These are phyloP conservation scores for Claviceps pazoutovae DNA, from an alignment of 2,329 filamentous ascomycete species.

Conservation along the genomic window DNA sequence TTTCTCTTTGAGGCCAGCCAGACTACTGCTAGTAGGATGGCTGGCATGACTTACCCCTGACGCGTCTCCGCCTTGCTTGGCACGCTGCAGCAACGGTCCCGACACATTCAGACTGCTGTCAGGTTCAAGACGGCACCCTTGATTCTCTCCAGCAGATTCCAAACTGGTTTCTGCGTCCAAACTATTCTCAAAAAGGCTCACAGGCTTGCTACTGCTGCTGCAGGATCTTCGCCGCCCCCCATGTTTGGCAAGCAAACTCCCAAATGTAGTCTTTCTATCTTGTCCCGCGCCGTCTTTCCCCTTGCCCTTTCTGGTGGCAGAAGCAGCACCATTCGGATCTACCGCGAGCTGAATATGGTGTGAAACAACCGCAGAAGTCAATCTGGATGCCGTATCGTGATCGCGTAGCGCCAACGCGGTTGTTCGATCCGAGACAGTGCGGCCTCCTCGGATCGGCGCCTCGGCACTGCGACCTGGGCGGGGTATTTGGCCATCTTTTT, in stretches of 20 bases:
- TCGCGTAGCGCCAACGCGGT: constrained; percentile 1
- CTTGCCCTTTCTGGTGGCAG: not conserved
- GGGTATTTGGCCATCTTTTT: not conserved
- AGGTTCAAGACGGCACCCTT: not conserved
- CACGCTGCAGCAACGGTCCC: not conserved
- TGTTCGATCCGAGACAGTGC: not conserved
- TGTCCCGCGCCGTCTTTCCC: not conserved
- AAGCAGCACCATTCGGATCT: not conserved
- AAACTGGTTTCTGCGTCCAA: not conserved
- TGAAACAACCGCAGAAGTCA: not conserved
- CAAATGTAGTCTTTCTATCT: not conserved
- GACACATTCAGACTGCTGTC: not conserved
- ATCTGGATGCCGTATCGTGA: constrained; percentile 2
- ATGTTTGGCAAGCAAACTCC: constrained; percentile 1
- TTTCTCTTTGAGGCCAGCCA: not conserved
- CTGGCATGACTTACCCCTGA: not conserved
- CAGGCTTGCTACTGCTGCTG: not conserved
- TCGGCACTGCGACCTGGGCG: not conserved
- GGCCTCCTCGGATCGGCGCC: not conserved
- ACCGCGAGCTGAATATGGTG: not conserved
- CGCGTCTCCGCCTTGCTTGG: not conserved
- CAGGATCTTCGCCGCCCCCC: not conserved
- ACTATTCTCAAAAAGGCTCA: not conserved
- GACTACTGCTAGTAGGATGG: not conserved
- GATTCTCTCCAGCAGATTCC: not conserved